Base-by-base conservation (phyloP, 176 grass and related monocot genomes). In the Bothriochloa decipiens region DNA sequence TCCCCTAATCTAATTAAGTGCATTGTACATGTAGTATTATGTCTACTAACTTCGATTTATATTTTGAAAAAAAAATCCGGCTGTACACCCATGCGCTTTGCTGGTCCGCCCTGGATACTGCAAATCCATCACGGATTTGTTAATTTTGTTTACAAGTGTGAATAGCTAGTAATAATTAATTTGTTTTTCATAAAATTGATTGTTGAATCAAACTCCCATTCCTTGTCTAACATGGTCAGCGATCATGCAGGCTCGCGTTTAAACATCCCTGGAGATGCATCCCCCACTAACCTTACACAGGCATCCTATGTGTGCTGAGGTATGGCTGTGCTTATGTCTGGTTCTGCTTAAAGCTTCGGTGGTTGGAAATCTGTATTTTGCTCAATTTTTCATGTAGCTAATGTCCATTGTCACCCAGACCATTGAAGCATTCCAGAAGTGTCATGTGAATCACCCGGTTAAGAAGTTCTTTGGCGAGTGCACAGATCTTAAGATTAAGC, bases 401-500 rank as follows among this genome's bases (percentile, higher is more conserved):
- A 63, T 36, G 37, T 53, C 37, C 26, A 15, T 75, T 82, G 10
- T 22, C 27, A 23, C 25, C 55, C 43, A 95, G 96, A 94, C 95
- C 78, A 98, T 95, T 10, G 89, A 98, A 90, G 81, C 70, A 42
- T 98, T 95, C 58, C 93, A 98, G 64, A 95, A 98, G 81, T 98
- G 96, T 42, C 91, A 98, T 71, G 39, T 65, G 16, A 91, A 95
- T 74, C 96, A 98, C 74, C 96, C 91, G 0, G 41, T 95, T 23
- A 92, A 90, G 77, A 95, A 92, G 26, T 98, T 98, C 65, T 88
- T 98, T 72, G 93, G 96, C 11, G 81, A 98, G 90, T 98, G 93
- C 86, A 98, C 91, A 41, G 93, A 95, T 78, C 91, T 94, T 79
- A 95, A 98, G 80, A 87, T 98, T 83, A 95, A 98, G 80, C 93